Base-by-base conservation (phyloP, 1,284 basidiomycete species). In the Ceratobasidium sp. region DNA sequence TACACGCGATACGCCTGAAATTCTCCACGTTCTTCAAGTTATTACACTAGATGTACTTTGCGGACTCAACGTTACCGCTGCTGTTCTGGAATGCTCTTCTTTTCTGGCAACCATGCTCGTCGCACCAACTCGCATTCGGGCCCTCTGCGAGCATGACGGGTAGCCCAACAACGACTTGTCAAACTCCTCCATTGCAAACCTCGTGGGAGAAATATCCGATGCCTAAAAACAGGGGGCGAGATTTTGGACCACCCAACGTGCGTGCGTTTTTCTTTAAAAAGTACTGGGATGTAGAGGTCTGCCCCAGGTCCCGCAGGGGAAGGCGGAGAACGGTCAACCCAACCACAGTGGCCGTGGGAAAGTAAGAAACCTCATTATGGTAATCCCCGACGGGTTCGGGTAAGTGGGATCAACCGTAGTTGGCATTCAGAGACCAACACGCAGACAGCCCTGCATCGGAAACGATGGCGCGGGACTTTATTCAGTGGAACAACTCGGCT, bases 301-400 rank as follows among this genome's bases (percentile, higher is more conserved):
- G 19, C 16, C 1, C 58, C 16, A 69, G 66, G 66, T 69, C 19
- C 53, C 66, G 1, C 73, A 66, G 59, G 73, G 73, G 16, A 74
- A 74, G 39, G 73, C 73, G 14, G 27, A 51, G 31, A 74, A 74
- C 37, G 73, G 73, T 3, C 73, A 74, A 41, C 73, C 73, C 22
- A 66, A 74, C 27, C 43, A 54, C 37, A 46, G 19, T 6, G 27
- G 66, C 19, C 2, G 24, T 8, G 31, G 41, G 24, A 54, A 54
- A 16, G 37, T 59, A 8, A 27, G 58, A 46, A 82, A 82, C 62
- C 56, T 78, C 24, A 77, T 78, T 53, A 59, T 77, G 56, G 69
- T 74, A 11, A 63, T 78, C n/a, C 75, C 77, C 7, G 81, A 81
- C 53, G 81, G 81, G 2, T 81, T 81, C 46, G 81, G 73, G 73